phyloP scores from a whole-genome alignment of 805 yeast genomes.

The Wickerhamomyces canadensis region DNA sequence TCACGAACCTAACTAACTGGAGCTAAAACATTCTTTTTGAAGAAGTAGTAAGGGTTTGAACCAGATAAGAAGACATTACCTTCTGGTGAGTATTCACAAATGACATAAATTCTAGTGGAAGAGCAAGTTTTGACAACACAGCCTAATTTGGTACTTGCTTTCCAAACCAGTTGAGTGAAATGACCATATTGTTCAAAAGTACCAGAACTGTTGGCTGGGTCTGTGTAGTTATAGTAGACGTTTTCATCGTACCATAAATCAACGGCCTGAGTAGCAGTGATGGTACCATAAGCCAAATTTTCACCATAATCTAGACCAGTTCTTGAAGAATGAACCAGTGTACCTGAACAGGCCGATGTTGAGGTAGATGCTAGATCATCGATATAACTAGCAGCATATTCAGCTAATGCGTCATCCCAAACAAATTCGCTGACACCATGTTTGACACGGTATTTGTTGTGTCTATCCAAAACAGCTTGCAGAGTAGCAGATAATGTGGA shows the following conservation, averaged over 20 bases:
- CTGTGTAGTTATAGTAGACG: slow-evolving; percentile 42
- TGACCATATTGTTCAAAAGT: slow-evolving; percentile 29
- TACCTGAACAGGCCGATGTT: slow-evolving; percentile 52
- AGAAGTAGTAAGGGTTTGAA: slow-evolving; percentile 30
- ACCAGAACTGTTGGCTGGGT: slow-evolving; percentile 29
- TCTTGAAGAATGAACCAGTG: slow-evolving; percentile 50
- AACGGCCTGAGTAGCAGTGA: slow-evolving; percentile 35
- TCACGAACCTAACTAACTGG: slow-evolving; percentile 21
- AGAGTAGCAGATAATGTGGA: slow-evolving; percentile 25
- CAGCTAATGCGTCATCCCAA: slow-evolving; percentile 43
- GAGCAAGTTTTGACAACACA: slow-evolving; percentile 38
- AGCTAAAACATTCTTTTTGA: slow-evolving; percentile 39
- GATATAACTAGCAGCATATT: slow-evolving; percentile 47
- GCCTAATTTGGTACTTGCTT: slow-evolving; percentile 52
- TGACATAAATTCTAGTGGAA: slow-evolving; percentile 45
- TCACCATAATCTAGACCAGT: slow-evolving; percentile 51
- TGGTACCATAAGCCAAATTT: slow-evolving; percentile 66
- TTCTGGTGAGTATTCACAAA: slow-evolving; percentile 59
- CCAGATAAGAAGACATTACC: slow-evolving; percentile 39
- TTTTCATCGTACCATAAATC: slow-evolving; percentile 76
- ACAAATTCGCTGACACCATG: slow-evolving; percentile 40
- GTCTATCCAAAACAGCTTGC: slow-evolving; percentile 38
- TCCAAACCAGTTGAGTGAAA: slow-evolving; percentile 80
- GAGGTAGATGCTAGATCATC: slow-evolving; percentile 10
- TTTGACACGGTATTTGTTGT: slow-evolving; percentile 43